Percentiles rank a stretch among this genome's conserved stretches.
These are phyloP conservation scores for Cordyceps farinosa DNA, from an alignment of 2,329 filamentous ascomycete species.

Conservation along the genomic window DNA sequence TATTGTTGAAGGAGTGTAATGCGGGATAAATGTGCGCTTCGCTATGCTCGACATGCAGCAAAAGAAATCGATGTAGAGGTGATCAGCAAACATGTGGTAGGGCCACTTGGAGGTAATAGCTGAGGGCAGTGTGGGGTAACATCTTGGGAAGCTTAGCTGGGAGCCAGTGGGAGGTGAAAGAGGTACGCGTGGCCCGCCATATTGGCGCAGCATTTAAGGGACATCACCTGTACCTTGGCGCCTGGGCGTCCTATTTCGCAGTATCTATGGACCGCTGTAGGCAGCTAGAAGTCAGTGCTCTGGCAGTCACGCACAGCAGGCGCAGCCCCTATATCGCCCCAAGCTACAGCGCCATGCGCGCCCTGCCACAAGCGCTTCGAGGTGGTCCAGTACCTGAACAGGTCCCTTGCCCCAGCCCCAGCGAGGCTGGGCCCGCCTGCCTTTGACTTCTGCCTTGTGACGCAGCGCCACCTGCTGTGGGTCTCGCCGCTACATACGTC, in stretches of 20 bases:
- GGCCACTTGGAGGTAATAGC: slow-evolving; percentile 15
- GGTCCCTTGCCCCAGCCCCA: neutral
- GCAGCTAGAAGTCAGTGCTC: neutral
- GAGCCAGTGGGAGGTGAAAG: neutral
- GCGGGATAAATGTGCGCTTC: neutral
- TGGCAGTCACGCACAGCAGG: neutral
- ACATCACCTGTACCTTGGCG: neutral
- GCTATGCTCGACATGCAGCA: neutral
- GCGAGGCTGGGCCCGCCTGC: neutral
- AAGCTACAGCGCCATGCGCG: neutral
- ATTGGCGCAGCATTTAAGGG: neutral
- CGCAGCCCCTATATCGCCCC: neutral
- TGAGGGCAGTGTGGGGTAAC: slow-evolving; percentile 16
- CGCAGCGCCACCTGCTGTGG: slow-evolving; percentile 15
- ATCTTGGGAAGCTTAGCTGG: neutral
- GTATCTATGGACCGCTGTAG: neutral
- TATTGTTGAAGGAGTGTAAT: neutral
- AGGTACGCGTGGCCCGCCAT: slow-evolving; percentile 8
- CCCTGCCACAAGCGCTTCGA: neutral
- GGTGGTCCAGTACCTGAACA: neutral
- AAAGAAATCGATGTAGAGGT: neutral
- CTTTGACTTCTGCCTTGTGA: slow-evolving; percentile 5
- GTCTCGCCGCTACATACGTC: slow-evolving; percentile 17
- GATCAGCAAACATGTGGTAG: slow-evolving; percentile 12
- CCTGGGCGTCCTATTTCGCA: neutral